These are phyloP conservation scores for Hypoxylon sp. DNA, from an alignment of 2,329 filamentous ascomycete species.

Conservation along the genomic window DNA sequence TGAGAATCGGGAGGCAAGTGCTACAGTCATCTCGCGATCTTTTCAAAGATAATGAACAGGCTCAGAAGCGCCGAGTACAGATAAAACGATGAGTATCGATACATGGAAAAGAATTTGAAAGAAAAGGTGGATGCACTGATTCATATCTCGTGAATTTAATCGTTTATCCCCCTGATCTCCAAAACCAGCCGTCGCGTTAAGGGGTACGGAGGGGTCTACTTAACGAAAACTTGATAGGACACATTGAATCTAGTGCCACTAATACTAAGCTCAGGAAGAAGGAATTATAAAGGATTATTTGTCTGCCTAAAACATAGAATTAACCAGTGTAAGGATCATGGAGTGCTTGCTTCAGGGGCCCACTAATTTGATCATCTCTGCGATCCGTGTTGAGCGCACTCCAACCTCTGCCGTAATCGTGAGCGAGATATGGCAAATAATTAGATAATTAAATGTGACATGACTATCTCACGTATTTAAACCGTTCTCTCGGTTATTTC, in stretches of 20 bases:
- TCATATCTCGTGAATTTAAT: no score
- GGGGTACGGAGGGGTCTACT: background rate
- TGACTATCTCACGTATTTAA: background rate
- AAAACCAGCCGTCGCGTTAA: background rate
- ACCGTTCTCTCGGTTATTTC: background rate
- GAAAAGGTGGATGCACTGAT: no score
- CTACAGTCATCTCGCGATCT: no score
- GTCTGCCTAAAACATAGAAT: background rate
- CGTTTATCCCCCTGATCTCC: no score
- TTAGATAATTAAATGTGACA: background rate
- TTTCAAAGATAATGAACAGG: no score
- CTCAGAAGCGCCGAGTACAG: no score
- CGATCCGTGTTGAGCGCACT: background rate
- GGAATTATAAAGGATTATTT: background rate
- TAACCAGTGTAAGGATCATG: background rate
- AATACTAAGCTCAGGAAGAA: background rate
- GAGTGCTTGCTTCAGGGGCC: background rate
- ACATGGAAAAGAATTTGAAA: no score
- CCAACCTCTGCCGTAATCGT: background rate
- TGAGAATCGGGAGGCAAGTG: no score
- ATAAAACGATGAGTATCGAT: no score
- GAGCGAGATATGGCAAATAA: background rate
- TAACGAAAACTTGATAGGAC: background rate
- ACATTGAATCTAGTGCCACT: background rate
- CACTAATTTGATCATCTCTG: background rate